These are phyloP conservation scores for Pichia norvegensis DNA, from an alignment of 1,139 yeast genomes.

Conservation along the genomic window DNA sequence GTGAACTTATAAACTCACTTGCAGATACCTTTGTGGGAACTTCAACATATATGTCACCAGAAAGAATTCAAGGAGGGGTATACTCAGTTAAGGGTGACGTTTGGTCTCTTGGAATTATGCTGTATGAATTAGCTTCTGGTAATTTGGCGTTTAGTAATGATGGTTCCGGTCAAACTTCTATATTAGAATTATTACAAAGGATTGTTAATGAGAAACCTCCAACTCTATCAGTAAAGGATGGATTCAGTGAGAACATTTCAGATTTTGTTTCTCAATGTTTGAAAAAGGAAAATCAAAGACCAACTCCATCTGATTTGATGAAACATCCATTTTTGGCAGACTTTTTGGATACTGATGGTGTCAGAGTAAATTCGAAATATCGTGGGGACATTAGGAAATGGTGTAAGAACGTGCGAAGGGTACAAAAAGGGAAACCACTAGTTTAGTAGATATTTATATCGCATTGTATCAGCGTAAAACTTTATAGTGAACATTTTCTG, in stretches of 20 bases:
- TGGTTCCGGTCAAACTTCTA: constrained; percentile 47
- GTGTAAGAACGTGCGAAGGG: constrained; percentile 29
- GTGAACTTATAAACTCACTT: constrained; percentile 83
- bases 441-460: background rate
- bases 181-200: constrained; percentile 79
- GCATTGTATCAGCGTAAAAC: background rate
- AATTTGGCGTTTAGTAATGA: constrained; percentile 49
- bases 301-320: constrained; percentile 33
- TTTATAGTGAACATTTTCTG: too few relatives aligned
- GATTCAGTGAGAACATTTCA: constrained; percentile 42
- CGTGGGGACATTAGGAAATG: constrained; percentile 25
- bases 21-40: constrained; percentile 98
- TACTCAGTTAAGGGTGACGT: constrained; percentile 92
- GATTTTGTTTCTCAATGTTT: constrained; percentile 64
- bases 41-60: constrained; percentile 97
- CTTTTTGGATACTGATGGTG: constrained; percentile 21
- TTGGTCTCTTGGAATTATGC: constrained; percentile 90
- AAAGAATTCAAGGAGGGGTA: constrained; percentile 87
- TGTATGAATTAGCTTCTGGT: constrained; percentile 84
- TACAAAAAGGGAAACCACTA: constrained; percentile 27
- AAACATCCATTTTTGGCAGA: constrained; percentile 26
- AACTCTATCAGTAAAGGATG: constrained; percentile 35
- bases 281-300: constrained; percentile 50
- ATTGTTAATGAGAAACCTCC: constrained; percentile 95
- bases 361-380: constrained; percentile 20